Percentiles rank a stretch among this genome's conserved stretches.
These are phyloP conservation scores for Fusarium oxysporum DNA, from an alignment of 2,329 filamentous ascomycete genomes.

Conservation along the genomic window DNA sequence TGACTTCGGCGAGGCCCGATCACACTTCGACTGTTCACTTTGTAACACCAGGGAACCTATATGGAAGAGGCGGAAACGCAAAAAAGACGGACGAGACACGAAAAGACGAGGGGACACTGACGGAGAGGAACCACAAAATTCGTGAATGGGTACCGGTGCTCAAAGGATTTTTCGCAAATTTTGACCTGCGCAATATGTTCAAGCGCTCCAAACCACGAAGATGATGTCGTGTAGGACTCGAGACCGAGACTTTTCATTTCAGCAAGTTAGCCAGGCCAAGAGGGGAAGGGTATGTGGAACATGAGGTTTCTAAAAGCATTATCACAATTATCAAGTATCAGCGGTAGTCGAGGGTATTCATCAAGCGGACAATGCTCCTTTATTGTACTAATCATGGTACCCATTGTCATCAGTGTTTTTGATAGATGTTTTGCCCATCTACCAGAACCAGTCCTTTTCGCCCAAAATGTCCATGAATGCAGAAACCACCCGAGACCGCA, in stretches of 20 bases:
- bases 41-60: constrained; percentile 8
- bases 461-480: constrained; percentile 68
- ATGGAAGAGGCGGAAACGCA: not conserved
- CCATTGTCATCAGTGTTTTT: constrained; percentile 59
- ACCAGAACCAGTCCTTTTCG: constrained; percentile 69
- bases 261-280: not conserved
- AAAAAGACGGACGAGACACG: not conserved
- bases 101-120: not conserved
- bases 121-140: too few species aligned
- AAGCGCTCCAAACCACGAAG: not conserved
- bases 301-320: constrained; percentile 5
- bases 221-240: not conserved
- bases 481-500: constrained; percentile 64
- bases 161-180: not conserved
- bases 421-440: constrained; percentile 58
- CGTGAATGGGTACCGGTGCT: not conserved
- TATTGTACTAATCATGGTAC: constrained; percentile 59
- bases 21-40: constrained; percentile 45
- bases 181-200: not conserved
- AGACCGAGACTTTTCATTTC: not conserved
- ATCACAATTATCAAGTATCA: constrained; percentile 20
- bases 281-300: not conserved
- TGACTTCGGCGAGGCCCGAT: constrained; percentile 48
- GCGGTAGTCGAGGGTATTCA: constrained; percentile 42
- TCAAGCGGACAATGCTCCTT: constrained; percentile 54